These are phyloP conservation scores for Agrocybe praecox DNA, from an alignment of 768 basidiomycete species.

Conservation along the genomic window DNA sequence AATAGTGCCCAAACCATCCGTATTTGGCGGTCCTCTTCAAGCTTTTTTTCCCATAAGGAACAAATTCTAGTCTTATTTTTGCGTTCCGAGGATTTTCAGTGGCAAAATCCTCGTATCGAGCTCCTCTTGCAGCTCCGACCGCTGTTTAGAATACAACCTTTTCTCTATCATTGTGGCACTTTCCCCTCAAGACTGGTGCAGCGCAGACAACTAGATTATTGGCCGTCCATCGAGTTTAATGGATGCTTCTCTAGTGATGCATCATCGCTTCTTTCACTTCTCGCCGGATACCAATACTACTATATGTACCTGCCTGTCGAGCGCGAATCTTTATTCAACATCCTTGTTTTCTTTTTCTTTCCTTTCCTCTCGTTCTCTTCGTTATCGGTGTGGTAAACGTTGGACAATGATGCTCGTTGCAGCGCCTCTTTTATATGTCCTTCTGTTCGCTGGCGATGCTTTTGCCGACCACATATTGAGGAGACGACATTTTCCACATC, in stretches of 20 bases:
- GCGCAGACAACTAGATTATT: not conserved
- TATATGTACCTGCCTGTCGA: not conserved
- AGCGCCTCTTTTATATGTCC: not conserved
- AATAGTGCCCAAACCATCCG: conserved; percentile 4
- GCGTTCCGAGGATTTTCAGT: not conserved
- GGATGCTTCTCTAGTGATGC: conserved; percentile 3
- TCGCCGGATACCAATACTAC: not conserved
- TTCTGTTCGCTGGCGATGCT: not conserved
- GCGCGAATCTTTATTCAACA: conserved; percentile 2
- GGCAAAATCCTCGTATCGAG: not conserved
- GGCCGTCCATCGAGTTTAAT: not conserved
- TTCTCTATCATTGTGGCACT: not conserved
- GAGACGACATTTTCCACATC: not conserved
- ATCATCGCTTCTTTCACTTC: conserved; percentile 7
- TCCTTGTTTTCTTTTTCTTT: conserved; percentile 1
- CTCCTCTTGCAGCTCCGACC: not conserved
- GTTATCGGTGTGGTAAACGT: not conserved
- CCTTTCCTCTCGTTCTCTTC: conserved; percentile 4
- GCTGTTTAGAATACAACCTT: not conserved
- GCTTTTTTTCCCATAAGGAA: not conserved
- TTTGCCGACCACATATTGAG: not conserved
- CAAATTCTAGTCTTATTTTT: not conserved
- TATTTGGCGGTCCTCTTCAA: not conserved
- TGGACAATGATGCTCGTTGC: conserved; percentile 12
- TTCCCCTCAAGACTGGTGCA: not conserved